Evolutionary conservation across 345 rosid species (phyloP), one percentile per base, ranked within the genome.

Genomic region (Limnanthes douglasii): DNA sequence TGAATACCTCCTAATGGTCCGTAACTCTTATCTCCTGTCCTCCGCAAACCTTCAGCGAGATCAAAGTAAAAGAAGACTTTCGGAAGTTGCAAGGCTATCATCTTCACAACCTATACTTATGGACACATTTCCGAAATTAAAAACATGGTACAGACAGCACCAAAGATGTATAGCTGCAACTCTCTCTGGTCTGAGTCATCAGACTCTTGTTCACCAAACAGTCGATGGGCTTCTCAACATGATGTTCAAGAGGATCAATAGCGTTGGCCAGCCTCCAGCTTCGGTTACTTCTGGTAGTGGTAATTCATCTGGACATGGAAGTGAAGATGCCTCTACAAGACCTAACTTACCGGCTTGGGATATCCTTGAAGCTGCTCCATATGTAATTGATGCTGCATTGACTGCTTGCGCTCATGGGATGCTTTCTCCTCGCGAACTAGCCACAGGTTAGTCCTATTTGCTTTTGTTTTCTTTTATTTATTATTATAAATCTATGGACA

Each of bases 301-400:
- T 62, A 69, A 54, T 58, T 80, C 96, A 16, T 77, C 96, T 8
- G 85, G 92, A 35, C 53, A 69, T 43, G 78, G 57, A 37, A 64
- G 51, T 45, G 96, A 80, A 41, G 96, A 84, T 56, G 53, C 55
- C 54, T 47, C 60, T 32, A 41, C 46, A 29, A 69, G 78, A 48
- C 88, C 92, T 2, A 68, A 62, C 41, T 52, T 90, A 42, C 78
- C 98, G 24, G 94, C 96, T 50, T 90, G 98, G 98, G 94, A 90
- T 55, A 77, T 84, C 53, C 75, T 84, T 37, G 88, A 84, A 70
- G 96, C 98, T 11, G 78, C 61, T 50, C 96, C 98, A 35, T 78
- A 53, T 57, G 88, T 70, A 17, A 93, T 84, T 31, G 96, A 90
- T 69, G 98, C 96, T 21, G 98, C 94, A 38, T 61, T 80, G 46